Evolutionary conservation across 768 basidiomycete species (phyloP).

Genomic region (Candolleomyces aberdarensis): DNA sequence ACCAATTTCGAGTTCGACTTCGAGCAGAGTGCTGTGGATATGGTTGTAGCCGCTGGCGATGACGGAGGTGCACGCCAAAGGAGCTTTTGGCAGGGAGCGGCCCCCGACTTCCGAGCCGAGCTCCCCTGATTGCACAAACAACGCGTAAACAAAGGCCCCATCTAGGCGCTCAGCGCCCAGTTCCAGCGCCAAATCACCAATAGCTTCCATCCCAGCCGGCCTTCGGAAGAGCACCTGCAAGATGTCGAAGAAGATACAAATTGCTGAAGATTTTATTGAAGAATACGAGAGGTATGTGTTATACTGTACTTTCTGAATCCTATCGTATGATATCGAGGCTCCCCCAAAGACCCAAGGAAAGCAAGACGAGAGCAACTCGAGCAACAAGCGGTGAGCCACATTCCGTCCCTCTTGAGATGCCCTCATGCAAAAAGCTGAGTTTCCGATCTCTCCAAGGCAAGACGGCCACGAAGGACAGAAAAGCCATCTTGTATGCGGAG

Average conservation of each 20-base stretch:
- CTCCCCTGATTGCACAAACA: not conserved
- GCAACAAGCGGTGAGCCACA: not conserved
- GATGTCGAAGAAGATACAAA: not conserved
- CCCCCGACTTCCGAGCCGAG: no score
- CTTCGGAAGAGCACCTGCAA: not conserved
- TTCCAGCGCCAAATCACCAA: not conserved
- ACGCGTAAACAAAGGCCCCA: constrained; percentile 6
- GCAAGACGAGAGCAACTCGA: not conserved
- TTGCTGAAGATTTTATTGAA: not conserved
- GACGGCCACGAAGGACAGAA: not conserved
- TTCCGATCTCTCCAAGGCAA: no score
- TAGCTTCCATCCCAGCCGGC: not conserved
- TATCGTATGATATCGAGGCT: not conserved
- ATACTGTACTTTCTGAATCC: not conserved
- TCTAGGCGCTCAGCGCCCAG: not conserved
- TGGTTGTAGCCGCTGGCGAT: no score
- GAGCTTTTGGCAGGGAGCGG: no score
- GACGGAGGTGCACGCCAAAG: no score
- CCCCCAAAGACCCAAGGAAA: not conserved
- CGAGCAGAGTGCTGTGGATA: no score
- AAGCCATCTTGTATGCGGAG: constrained; percentile 21
- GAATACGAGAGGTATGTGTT: not conserved
- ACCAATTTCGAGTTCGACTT: no score
- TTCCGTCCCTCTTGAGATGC: not conserved
- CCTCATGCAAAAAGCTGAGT: not conserved